Percentiles rank a stretch among this genome's conserved stretches.
These are phyloP conservation scores for Nemania sp. DNA, from an alignment of 2,329 filamentous ascomycete genomes.

Conservation along the genomic window DNA sequence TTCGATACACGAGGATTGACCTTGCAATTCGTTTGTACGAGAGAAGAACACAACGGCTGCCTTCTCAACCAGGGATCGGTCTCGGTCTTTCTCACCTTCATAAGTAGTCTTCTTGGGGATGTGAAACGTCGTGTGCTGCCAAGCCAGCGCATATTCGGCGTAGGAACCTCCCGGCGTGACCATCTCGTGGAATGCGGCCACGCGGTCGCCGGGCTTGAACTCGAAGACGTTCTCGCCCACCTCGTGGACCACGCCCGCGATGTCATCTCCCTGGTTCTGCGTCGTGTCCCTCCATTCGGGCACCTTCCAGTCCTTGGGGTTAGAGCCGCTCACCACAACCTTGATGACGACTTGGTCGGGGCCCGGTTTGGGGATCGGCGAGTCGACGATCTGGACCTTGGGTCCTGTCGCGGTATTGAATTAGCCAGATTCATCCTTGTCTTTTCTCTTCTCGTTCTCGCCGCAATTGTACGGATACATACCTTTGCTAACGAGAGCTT, in stretches of 20 bases:
- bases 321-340: conserved; percentile 49
- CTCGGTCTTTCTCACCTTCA: conserved; percentile 45
- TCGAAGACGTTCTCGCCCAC: conserved; percentile 60
- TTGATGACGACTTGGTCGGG: conserved; percentile 49
- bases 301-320: conserved; percentile 54
- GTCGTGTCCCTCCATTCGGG: conserved; percentile 33
- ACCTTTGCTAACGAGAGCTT: conserved; percentile 35
- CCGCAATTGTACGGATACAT: background rate
- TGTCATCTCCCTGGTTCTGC: conserved; percentile 58
- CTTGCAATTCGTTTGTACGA: background rate
- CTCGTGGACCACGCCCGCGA: conserved; percentile 58
- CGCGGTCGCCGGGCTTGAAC: conserved; percentile 56
- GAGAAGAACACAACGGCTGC: background rate
- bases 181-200: conserved; percentile 58
- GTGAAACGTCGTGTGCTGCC: conserved; percentile 60
- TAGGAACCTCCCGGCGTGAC: conserved; percentile 55
- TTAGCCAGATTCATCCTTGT: background rate
- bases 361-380: conserved; percentile 45
- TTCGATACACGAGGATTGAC: background rate
- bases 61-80: background rate
- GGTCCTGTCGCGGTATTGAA: conserved; percentile 20
- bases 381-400: conserved; percentile 47
- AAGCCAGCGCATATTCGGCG: conserved; percentile 64
- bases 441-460: background rate
- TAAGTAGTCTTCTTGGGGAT: conserved; percentile 54